Conservation (phyloP, 768 basidiomycete genomes). For the Suillus hirtellus region DNA sequence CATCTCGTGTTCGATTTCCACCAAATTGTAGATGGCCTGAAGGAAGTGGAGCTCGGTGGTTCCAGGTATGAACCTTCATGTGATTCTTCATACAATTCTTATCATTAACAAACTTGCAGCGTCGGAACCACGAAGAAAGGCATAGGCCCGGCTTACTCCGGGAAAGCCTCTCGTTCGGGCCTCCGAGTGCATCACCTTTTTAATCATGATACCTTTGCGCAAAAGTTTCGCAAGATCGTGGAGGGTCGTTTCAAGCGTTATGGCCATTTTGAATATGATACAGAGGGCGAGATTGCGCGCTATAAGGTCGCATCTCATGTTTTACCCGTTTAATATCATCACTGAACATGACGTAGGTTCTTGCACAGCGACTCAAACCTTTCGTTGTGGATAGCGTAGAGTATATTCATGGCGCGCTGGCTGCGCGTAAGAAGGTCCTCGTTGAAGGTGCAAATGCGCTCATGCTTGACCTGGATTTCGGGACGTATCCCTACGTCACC, state of each 20-base stretch:
- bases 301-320: slow-evolving; percentile 66
- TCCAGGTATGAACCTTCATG: slow-evolving; percentile 51
- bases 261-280: slow-evolving; percentile 97
- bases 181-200: slow-evolving; percentile 96
- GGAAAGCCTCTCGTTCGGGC: slow-evolving; percentile 95
- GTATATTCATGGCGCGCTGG: slow-evolving; percentile 81
- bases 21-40: slow-evolving; percentile 98
- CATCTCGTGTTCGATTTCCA: slow-evolving; percentile 99
- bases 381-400: slow-evolving; percentile 87
- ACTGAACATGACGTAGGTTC: slow-evolving; percentile 44
- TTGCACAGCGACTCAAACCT: slow-evolving; percentile 83
- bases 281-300: slow-evolving; percentile 90
- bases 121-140: slow-evolving; percentile 99
- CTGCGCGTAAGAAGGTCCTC: slow-evolving; percentile 74
- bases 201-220: slow-evolving; percentile 78
- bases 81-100: not conserved
- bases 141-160: slow-evolving; percentile 98
- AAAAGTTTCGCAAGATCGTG: slow-evolving; percentile 92
- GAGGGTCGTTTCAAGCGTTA: slow-evolving; percentile 98
- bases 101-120: slow-evolving; percentile 38
- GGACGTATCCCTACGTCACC: slow-evolving; percentile 97
- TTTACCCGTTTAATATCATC: not conserved
- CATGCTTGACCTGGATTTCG: slow-evolving; percentile 98
- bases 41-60: slow-evolving; percentile 95
- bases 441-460: slow-evolving; percentile 98